These are phyloP conservation scores for Trichoderma lentiforme DNA, from an alignment of 2,329 filamentous ascomycete species.

Conservation along the genomic window DNA sequence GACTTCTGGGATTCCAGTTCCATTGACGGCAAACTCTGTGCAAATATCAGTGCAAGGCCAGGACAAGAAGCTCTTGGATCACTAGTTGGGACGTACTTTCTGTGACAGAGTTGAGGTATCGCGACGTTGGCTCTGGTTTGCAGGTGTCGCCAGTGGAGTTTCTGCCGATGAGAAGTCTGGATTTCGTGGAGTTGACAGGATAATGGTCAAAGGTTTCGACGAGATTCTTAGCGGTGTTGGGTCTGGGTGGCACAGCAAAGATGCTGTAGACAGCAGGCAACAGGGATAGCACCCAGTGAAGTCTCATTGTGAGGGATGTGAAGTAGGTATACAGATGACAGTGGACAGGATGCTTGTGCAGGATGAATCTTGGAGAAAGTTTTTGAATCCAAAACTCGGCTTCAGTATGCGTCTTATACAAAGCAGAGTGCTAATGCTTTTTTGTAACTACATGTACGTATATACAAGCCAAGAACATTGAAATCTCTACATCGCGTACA, in stretches of 20 bases:
- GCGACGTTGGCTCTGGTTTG: neutral
- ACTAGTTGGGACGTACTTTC: neutral
- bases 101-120: neutral
- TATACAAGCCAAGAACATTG: neutral
- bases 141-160: neutral
- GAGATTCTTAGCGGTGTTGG: neutral
- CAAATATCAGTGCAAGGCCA: neutral
- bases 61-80: neutral
- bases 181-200: neutral
- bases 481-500: neutral
- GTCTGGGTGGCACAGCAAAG: neutral
- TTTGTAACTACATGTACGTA: neutral
- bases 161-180: neutral
- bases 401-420: neutral
- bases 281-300: neutral
- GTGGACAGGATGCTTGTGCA: neutral
- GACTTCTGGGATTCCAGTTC: slow-evolving; percentile 63
- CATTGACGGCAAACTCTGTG: slow-evolving; percentile 61
- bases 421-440: neutral
- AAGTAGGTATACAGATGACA: too few relatives aligned
- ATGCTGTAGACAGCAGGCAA: neutral
- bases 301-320: neutral
- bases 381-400: neutral
- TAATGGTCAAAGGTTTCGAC: neutral
- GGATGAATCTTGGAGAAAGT: neutral